These are phyloP conservation scores for Chlorella sp. DNA, from an alignment of 139 green algal genomes.

Conservation along the genomic window DNA sequence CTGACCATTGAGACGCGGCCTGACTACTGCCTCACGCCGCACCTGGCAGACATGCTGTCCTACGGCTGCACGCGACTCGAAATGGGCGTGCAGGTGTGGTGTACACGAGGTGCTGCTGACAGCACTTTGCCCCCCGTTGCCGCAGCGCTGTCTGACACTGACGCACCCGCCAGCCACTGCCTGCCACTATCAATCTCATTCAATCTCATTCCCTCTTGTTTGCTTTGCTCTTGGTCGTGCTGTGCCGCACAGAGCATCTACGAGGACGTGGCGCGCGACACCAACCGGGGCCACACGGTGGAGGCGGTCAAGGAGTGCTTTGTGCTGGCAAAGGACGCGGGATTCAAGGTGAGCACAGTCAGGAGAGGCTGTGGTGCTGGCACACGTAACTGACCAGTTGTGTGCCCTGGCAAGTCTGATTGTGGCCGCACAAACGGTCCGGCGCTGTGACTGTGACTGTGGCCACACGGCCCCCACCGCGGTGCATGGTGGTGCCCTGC, in stretches of 20 bases:
- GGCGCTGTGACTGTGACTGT: too few relatives aligned
- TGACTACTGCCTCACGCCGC: conserved; percentile 80
- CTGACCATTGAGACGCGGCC: conserved; percentile 97
- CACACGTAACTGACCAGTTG: too few relatives aligned
- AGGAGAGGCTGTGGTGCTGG: too few relatives aligned
- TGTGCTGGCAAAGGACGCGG: conserved; percentile 85
- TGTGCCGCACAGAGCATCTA: conserved; percentile 23
- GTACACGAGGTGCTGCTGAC: too few relatives aligned
- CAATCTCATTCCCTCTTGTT: not conserved
- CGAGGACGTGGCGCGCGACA: conserved; percentile 91
- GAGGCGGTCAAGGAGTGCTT: conserved; percentile 90
- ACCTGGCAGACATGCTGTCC: conserved; percentile 75
- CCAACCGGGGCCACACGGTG: conserved; percentile 72
- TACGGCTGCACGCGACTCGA: conserved; percentile 93
- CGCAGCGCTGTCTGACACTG: too few relatives aligned
- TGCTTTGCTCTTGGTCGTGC: not conserved
- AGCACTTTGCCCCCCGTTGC: too few relatives aligned
- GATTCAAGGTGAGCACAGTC: conserved; percentile 72
- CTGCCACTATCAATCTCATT: not conserved
- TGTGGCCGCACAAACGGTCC: too few relatives aligned
- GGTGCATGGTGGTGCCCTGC: too few relatives aligned
- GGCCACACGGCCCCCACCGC: too few relatives aligned
- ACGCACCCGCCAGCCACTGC: too few relatives aligned
- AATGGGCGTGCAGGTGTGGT: conserved; percentile 81
- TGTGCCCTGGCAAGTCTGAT: too few relatives aligned